Conservation (phyloP, 2,329 filamentous ascomycete species). For the Diaporthe vaccinii region DNA sequence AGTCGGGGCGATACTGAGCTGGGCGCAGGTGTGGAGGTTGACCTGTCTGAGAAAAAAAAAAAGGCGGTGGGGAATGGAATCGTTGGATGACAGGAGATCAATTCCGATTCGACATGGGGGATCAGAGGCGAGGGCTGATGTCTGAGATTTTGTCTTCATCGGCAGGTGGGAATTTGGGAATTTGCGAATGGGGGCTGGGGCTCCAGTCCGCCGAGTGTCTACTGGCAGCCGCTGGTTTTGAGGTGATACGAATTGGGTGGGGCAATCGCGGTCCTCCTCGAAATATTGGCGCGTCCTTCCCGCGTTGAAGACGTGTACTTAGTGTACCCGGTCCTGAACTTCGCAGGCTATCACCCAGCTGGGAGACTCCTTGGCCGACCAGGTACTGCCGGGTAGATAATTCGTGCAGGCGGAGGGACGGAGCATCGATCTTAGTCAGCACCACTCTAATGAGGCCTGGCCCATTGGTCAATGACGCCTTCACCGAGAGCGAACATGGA, state of each 20-base stretch:
- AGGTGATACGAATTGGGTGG: slow-evolving; percentile 34
- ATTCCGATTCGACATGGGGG: slow-evolving; percentile 6
- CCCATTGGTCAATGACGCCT: slow-evolving; percentile 26
- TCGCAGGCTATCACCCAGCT: neutral
- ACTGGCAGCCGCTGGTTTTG: slow-evolving; percentile 11
- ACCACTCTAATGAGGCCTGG: slow-evolving; percentile 3
- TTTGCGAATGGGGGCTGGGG: slow-evolving; percentile 30
- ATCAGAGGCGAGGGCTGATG: slow-evolving; percentile 4
- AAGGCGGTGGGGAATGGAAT: neutral
- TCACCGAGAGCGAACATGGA: neutral
- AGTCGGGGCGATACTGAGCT: slow-evolving; percentile 11
- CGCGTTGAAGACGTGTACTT: slow-evolving; percentile 39
- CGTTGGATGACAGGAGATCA: slow-evolving; percentile 17
- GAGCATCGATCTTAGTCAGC: slow-evolving; percentile 33
- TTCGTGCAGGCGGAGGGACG: neutral
- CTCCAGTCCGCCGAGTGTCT: slow-evolving; percentile 21
- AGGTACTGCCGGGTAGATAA: neutral
- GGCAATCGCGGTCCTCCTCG: slow-evolving; percentile 36
- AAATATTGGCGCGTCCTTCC: slow-evolving; percentile 35
- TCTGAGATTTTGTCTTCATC: slow-evolving; percentile 5
- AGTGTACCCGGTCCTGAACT: neutral
- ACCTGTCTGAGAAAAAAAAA: slow-evolving; percentile 20
- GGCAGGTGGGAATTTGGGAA: slow-evolving; percentile 13
- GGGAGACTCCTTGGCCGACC: neutral
- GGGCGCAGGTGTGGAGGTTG: slow-evolving; percentile 41